Percentiles rank a stretch among this genome's conserved stretches.
These are phyloP conservation scores for Diaporthe amygdali DNA, from an alignment of 2,329 filamentous ascomycete species.

Conservation along the genomic window DNA sequence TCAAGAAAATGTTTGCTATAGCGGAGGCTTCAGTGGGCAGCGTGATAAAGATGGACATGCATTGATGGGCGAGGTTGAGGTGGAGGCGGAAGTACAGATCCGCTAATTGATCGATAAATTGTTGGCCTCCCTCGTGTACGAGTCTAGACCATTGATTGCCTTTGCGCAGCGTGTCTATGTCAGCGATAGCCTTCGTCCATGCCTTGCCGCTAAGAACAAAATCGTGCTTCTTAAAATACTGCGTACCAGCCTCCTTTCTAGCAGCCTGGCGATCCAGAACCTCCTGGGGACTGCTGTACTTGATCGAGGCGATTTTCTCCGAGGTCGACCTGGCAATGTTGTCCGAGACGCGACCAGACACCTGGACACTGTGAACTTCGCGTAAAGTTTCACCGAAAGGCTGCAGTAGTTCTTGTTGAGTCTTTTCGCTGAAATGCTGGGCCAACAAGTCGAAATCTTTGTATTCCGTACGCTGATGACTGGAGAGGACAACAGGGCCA, in stretches of 20 bases:
- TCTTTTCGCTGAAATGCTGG: not conserved
- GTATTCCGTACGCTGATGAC: not conserved
- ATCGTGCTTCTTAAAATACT: not conserved
- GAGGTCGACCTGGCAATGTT: not conserved
- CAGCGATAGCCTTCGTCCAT: not conserved
- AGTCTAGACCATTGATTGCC: not conserved
- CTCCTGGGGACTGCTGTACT: not conserved
- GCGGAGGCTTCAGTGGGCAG: accelerated
- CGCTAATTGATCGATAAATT: not conserved
- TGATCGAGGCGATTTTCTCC: not conserved
- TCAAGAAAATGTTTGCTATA: too few species aligned
- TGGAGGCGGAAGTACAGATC: not conserved
- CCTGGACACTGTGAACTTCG: not conserved
- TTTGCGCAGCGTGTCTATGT: not conserved
- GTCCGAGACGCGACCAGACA: not conserved
- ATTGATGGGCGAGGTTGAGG: not conserved
- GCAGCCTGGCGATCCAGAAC: not conserved
- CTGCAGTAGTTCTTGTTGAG: not conserved
- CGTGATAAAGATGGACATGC: too few species aligned
- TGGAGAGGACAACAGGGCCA: not conserved
- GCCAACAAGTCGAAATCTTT: not conserved
- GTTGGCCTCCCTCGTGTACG: not conserved
- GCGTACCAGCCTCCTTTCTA: not conserved
- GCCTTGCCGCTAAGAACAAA: accelerated
- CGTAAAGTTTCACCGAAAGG: not conserved